A percentile compares a stretch with the other conserved stretches of the same genome.
These are phyloP conservation scores for Sesbania bispinosa DNA, from an alignment of 306 rosid species.

Conservation along the genomic window DNA sequence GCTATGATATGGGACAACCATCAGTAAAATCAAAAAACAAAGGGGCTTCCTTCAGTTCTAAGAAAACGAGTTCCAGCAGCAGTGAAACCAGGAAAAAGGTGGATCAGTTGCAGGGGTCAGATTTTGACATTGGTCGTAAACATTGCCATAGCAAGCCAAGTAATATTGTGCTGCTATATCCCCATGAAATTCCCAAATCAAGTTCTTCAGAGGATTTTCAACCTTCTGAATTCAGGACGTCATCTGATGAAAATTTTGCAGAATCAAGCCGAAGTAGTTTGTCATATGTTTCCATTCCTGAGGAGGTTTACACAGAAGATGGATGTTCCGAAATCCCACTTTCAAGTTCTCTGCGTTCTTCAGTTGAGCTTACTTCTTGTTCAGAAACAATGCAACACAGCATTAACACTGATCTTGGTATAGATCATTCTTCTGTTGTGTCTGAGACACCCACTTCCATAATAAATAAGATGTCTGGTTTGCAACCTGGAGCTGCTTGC, in stretches of 20 bases:
- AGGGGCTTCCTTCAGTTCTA: conserved; percentile 39
- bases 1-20: conserved; percentile 25
- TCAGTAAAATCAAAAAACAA: conserved; percentile 28
- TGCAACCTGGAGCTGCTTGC: conserved; percentile 25
- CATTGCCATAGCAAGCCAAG: conserved; percentile 28
- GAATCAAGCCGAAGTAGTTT: conserved; percentile 46
- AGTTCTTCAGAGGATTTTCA: conserved; percentile 36
- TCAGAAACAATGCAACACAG: conserved; percentile 25
- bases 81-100: conserved; percentile 34
- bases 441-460: conserved; percentile 26
- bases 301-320: conserved; percentile 31
- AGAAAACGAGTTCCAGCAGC: conserved; percentile 21
- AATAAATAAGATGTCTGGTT: conserved; percentile 34
- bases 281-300: conserved; percentile 52
- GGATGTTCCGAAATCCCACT: conserved; percentile 44
- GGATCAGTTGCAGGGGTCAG: conserved; percentile 32
- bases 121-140: conserved; percentile 24
- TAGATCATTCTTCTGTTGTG: conserved; percentile 32
- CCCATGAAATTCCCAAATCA: conserved; percentile 41
- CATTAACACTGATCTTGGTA: conserved; percentile 20
- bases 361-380: conserved; percentile 22
- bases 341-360: conserved; percentile 40
- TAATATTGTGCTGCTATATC: conserved; percentile 40
- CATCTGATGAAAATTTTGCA: conserved; percentile 37
- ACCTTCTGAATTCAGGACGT: conserved; percentile 36